A percentile compares a stretch with the other conserved stretches of the same genome.
Evolutionary conservation across 345 rosid species (phyloP).

Genomic region (Balakata baccata): DNA sequence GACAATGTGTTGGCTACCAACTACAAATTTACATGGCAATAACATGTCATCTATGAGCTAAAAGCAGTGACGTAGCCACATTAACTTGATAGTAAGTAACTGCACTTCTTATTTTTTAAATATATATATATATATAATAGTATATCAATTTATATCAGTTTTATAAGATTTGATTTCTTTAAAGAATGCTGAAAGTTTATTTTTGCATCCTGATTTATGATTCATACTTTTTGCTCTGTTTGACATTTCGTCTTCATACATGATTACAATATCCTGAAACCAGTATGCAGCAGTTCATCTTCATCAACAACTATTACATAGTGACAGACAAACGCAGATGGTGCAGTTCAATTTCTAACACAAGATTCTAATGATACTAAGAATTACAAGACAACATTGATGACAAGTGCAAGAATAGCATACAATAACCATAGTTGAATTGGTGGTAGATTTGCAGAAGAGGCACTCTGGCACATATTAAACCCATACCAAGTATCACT

Average conservation of each 20-base stretch:
- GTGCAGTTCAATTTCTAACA: background rate
- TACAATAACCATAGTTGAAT: conserved; percentile 13
- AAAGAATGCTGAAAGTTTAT: no score
- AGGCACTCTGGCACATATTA: conserved; percentile 30
- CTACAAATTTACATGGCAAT: background rate
- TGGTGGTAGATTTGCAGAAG: conserved; percentile 28
- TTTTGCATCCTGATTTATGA: no score
- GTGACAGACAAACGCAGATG: background rate
- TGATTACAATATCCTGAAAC: background rate
- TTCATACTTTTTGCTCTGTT: no score
- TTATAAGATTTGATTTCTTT: no score
- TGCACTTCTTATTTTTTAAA: no score
- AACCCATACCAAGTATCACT: conserved; percentile 17
- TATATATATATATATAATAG: no score
- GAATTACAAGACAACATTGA: conserved; percentile 29
- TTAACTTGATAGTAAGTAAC: no score
- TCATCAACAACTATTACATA: background rate
- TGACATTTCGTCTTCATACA: background rate
- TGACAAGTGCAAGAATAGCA: conserved; percentile 29
- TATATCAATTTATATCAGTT: no score
- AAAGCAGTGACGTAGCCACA: no score
- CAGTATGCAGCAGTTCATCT: background rate
- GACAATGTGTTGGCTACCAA: background rate
- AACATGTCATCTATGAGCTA: background rate
- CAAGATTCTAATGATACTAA: background rate